These are phyloP conservation scores for Paramyrothecium sp. DNA, from an alignment of 2,329 filamentous ascomycete species.

Conservation along the genomic window DNA sequence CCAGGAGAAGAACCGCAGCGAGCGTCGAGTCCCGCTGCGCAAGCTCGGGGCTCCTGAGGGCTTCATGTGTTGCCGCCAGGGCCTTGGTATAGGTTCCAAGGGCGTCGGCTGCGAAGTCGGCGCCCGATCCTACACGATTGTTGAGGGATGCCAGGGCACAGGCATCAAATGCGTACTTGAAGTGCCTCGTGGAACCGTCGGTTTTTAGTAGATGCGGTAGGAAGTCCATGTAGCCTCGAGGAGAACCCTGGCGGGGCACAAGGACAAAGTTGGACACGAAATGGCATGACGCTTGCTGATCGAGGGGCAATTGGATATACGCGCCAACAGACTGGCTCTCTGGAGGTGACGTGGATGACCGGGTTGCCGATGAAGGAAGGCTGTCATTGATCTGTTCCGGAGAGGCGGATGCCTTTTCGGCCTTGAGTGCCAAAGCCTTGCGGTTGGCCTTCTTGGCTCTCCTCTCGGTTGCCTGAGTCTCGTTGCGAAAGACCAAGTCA, in stretches of 20 bases:
- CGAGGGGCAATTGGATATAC: constrained; percentile 44
- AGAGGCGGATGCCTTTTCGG: constrained; percentile 19
- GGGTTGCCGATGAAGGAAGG: constrained; percentile 11
- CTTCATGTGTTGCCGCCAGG: constrained; percentile 48
- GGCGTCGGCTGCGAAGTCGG: constrained; percentile 36
- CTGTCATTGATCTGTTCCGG: constrained; percentile 7
- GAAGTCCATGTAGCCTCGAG: constrained; percentile 58
- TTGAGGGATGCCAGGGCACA: constrained; percentile 57
- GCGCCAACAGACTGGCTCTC: constrained; percentile 20
- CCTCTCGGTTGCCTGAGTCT: constrained; percentile 66
- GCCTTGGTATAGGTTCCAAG: constrained; percentile 55
- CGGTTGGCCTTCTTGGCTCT: constrained; percentile 56
- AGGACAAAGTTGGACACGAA: constrained; percentile 62
- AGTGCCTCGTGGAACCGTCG: constrained; percentile 41
- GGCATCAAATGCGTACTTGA: constrained; percentile 57
- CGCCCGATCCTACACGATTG: constrained; percentile 41
- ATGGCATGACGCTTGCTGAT: constrained; percentile 56
- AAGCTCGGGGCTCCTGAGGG: constrained; percentile 47
- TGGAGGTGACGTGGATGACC: constrained; percentile 14
- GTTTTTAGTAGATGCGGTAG: constrained; percentile 53
- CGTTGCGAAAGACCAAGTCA: constrained; percentile 70
- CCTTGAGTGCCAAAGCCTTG: constrained; percentile 40
- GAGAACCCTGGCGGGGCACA: constrained; percentile 46
- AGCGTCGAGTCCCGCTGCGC: constrained; percentile 57
- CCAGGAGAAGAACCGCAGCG: constrained; percentile 57